Base-by-base conservation (phyloP, 148 eudicot genomes). In the Cornus florida region DNA sequence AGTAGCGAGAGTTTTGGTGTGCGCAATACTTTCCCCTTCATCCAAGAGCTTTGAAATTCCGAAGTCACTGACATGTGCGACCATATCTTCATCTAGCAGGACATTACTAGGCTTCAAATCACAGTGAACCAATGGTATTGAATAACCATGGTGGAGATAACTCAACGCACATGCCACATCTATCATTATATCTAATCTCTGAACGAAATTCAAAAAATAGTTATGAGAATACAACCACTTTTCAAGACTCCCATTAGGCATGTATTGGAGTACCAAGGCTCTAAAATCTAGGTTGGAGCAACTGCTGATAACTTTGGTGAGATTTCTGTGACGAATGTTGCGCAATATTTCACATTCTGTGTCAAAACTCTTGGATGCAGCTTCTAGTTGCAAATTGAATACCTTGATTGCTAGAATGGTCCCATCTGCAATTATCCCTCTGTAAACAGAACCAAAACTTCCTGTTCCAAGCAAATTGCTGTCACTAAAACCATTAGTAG, bases 61-160 rank as follows among this genome's bases (percentile, higher is more conserved):
- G 53, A 81, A 81, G 10, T 81, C 84, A 24, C 66, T 46, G 4
- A 81, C 67, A 65, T 71, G 76, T 46, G 33, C 84, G 16, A 71
- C 71, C 84, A 81, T 81, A 14, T 72, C 71, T 24, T 70, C 69
- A 70, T 76, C 65, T 53, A 80, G 64, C 20, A 80, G 41, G 0
- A 80, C 69, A 68, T 81, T 75, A 70, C 72, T 76, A 0, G 83
- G 83, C 53, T 81, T 81, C 70, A 81, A 38, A 50, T 81, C 83
- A 76, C 83, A 81, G 14, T 81, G 83, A 11, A 76, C 83, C 19
- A 81, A 56, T 6, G 75, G 79, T 0, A 22, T 6, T 62, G 70
- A 71, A 46, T 72, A 65, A 33, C 75, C 80, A 64, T 76, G 53
- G 60, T 81, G 84, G 24, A 81, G 75, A 66, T 76, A 76, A 4